Evolutionary conservation across 2,329 filamentous ascomycete species (phyloP).

Genomic region (Alternaria solani): DNA sequence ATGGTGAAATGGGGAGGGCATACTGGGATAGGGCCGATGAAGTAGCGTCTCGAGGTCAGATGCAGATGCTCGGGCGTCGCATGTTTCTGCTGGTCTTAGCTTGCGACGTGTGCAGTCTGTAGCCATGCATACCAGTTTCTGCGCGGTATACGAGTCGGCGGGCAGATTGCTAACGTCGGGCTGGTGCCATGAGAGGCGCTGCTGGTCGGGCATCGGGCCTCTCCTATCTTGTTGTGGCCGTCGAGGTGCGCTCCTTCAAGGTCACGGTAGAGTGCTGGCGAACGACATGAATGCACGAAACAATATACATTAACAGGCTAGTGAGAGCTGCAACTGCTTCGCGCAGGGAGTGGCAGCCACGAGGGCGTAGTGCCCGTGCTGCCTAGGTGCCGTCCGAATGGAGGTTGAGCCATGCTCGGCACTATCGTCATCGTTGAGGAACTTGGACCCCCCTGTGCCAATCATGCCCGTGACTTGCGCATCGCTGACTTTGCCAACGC

Average conservation of each 20-base stretch:
- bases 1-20: slow-evolving; percentile 16
- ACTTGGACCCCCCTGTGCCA: slow-evolving; percentile 29
- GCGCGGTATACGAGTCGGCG: slow-evolving; percentile 62
- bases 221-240: slow-evolving; percentile 23
- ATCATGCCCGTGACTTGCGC: slow-evolving; percentile 25
- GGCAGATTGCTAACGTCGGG: slow-evolving; percentile 49
- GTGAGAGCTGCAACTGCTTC: slow-evolving; percentile 10
- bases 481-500: slow-evolving; percentile 6
- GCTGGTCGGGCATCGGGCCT: slow-evolving; percentile 42
- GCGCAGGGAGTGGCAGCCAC: slow-evolving; percentile 28
- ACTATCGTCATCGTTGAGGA: slow-evolving; percentile 15
- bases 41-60: slow-evolving; percentile 67
- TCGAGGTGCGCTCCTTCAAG: slow-evolving; percentile 23
- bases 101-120: background rate
- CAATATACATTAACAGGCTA: slow-evolving; percentile 24
- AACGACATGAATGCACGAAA: slow-evolving; percentile 21
- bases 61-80: slow-evolving; percentile 68
- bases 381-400: too few relatives aligned
- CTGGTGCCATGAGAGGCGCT: slow-evolving; percentile 46
- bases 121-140: slow-evolving; percentile 57
- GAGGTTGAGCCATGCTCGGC: too few relatives aligned
- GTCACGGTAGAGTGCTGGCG: slow-evolving; percentile 17
- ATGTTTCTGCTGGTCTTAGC: slow-evolving; percentile 59
- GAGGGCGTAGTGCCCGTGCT: slow-evolving; percentile 16
- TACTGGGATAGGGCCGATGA: slow-evolving; percentile 70